Base-by-base conservation (phyloP, 2,329 filamentous ascomycete genomes). In the Rhexocercosporidium sp. region DNA sequence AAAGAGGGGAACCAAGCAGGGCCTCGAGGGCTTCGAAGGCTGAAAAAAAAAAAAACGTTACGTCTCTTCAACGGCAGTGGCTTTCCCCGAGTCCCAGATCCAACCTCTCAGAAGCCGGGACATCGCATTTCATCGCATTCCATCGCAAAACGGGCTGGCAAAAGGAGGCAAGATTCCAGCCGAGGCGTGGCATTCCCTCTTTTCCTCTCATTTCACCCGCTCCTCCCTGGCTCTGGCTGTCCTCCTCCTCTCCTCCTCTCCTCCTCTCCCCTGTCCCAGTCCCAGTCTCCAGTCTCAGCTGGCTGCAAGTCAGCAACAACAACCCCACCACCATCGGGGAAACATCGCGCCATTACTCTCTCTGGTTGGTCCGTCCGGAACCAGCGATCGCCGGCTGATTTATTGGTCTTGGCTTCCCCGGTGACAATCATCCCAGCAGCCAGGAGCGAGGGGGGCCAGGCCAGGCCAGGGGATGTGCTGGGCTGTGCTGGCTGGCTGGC, bases 341-440 rank as follows among this genome's bases (percentile, higher is more conserved):
- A 41, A 57, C 54, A 41, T 39, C 54, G 11, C 22, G 54, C 31
- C 31, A 39, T 39, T 7, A 6, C 11, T 3, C 12, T 25, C 20
- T 16, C n/a, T 41, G 18, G 41, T 41, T 57, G 54, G 54, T 14
- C 54, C 41, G 41, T 57, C n/a, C 34, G 20, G 34, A 57, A 34
- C 34, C 31, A 25, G 54, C 20, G 54, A 39, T 57, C 54, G 34
- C n/a, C 34, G 54, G 54, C 54, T 57, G 54, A 57, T 57, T 56
- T 57, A 0, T 31, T n/a, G 20, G 44, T 8, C 20, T 22, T 20
- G 44, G 20, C 22, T 39, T 37, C 54, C 20, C 54, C 54, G 22
- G n/a, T 47, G n/a, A 44, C 41, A 14, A 25, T n/a, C n/a, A 25
- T 57, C 31, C 54, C 20, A 27, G 34, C 34, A n/a, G 16, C 18